Percentiles rank a stretch among this genome's conserved stretches.
phyloP scores from a whole-genome alignment of 1,139 yeast genomes.

The Nakaseomyces delphensis region DNA sequence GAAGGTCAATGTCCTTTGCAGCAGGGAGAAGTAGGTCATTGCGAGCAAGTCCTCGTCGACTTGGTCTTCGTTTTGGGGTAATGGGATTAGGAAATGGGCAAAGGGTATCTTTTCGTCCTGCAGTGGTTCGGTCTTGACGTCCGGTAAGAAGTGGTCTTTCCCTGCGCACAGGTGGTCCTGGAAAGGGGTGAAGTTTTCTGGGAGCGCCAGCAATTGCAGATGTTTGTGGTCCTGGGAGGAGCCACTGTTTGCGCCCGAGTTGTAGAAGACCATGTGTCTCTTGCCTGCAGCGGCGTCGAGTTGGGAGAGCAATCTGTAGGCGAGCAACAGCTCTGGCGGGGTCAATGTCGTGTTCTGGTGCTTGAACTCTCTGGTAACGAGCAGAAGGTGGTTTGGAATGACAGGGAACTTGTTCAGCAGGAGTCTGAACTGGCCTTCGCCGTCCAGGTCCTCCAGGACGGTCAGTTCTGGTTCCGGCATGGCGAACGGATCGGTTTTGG shows the following conservation, averaged over 20 bases:
- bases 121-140: slow-evolving; percentile 47
- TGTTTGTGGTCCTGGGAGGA: slow-evolving; percentile 93
- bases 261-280: slow-evolving; percentile 70
- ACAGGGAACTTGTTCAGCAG: slow-evolving; percentile 84
- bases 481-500: slow-evolving; percentile 56
- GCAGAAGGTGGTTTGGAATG: slow-evolving; percentile 64
- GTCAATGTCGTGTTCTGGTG: slow-evolving; percentile 66
- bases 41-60: slow-evolving; percentile 45
- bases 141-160: slow-evolving; percentile 48
- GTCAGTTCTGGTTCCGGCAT: slow-evolving; percentile 73
- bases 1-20: slow-evolving; percentile 62
- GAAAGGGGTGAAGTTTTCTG: slow-evolving; percentile 49
- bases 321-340: slow-evolving; percentile 55
- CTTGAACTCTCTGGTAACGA: slow-evolving; percentile 65
- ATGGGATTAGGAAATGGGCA: slow-evolving; percentile 70
- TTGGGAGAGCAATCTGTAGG: slow-evolving; percentile 44
- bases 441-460: slow-evolving; percentile 43
- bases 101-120: slow-evolving; percentile 57
- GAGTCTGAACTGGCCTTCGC: slow-evolving; percentile 46
- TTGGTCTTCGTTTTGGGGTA: slow-evolving; percentile 41
- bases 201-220: slow-evolving; percentile 71
- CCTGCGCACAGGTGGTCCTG: slow-evolving; percentile 47
- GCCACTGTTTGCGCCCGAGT: slow-evolving; percentile 81
- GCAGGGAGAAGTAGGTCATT: slow-evolving; percentile 56
- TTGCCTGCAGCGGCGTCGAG: slow-evolving; percentile 30